phyloP scores from a whole-genome alignment of 805 yeast genomes.

The Groenewaldozyma tartarivorans region DNA sequence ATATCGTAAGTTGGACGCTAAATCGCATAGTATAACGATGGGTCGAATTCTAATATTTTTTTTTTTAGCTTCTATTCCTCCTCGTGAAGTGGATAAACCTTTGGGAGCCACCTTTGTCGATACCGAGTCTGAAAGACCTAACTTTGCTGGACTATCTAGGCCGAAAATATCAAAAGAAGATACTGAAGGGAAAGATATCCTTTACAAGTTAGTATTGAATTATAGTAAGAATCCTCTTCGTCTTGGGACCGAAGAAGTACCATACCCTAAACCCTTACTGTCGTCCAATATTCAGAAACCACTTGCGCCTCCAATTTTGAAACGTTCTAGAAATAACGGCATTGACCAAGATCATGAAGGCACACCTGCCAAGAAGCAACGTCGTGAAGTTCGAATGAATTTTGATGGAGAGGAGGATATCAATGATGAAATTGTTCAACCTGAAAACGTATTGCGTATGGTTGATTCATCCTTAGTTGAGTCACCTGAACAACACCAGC shows the following conservation, averaged over 20 bases:
- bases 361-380: constrained; percentile 14
- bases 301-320: background rate
- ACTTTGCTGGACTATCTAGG: constrained; percentile 8
- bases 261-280: background rate
- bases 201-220: background rate
- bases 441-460: constrained; percentile 28
- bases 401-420: constrained; percentile 17
- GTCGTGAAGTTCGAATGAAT: constrained; percentile 12
- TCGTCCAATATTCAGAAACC: background rate
- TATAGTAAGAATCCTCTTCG: constrained; percentile 1
- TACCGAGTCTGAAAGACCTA: constrained; percentile 18
- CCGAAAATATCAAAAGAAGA: constrained; percentile 7
- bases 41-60: background rate
- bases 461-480: constrained; percentile 29
- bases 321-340: constrained; percentile 13
- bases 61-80: constrained; percentile 11
- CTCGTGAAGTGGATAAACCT: constrained; percentile 17
- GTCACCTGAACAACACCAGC: constrained; percentile 28
- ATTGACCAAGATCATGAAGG: constrained; percentile 10
- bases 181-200: constrained; percentile 4
- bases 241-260: constrained; percentile 2
- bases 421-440: constrained; percentile 19
- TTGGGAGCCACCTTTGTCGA: constrained; percentile 24
- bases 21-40: background rate
- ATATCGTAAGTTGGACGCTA: constrained; percentile 10